These are phyloP conservation scores for Colletotrichum lini DNA, from an alignment of 2,329 filamentous ascomycete species.

Conservation along the genomic window DNA sequence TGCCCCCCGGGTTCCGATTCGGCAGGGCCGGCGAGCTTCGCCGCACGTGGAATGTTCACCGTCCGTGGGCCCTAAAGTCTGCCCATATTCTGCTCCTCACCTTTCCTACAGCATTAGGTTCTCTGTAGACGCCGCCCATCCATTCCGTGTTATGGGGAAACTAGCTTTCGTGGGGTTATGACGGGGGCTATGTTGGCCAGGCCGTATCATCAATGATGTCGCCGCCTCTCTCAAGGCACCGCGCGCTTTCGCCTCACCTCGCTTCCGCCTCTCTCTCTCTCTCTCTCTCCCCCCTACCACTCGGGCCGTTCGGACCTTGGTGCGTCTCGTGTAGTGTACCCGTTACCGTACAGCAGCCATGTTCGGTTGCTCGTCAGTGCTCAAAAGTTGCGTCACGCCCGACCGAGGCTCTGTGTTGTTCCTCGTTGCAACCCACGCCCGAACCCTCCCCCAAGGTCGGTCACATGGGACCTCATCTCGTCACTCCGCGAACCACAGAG, in stretches of 20 bases:
- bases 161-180: conserved; percentile 30
- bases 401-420: neutral
- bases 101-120: neutral
- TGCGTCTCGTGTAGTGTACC: neutral
- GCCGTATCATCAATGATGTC: conserved; percentile 6
- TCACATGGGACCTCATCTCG: too few species aligned
- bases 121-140: neutral
- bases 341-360: neutral
- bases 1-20: conserved; percentile 20
- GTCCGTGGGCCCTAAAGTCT: conserved; percentile 16
- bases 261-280: too few species aligned
- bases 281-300: neutral
- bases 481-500: neutral
- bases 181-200: neutral
- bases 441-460: too few species aligned
- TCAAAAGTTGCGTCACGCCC: conserved; percentile 15
- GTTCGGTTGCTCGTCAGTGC: conserved; percentile 18
- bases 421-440: too few species aligned
- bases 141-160: conserved; percentile 13
- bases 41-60: conserved; percentile 16
- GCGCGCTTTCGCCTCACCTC: too few species aligned
- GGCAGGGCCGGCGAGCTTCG: conserved; percentile 22
- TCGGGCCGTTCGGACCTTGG: neutral
- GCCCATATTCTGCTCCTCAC: conserved; percentile 10
- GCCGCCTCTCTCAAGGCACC: conserved; percentile 13